Evolutionary conservation across 2,329 filamentous ascomycete genomes (phyloP), one percentile per base, ranked within the genome.

Genomic region (Apiospora kogelbergensis): DNA sequence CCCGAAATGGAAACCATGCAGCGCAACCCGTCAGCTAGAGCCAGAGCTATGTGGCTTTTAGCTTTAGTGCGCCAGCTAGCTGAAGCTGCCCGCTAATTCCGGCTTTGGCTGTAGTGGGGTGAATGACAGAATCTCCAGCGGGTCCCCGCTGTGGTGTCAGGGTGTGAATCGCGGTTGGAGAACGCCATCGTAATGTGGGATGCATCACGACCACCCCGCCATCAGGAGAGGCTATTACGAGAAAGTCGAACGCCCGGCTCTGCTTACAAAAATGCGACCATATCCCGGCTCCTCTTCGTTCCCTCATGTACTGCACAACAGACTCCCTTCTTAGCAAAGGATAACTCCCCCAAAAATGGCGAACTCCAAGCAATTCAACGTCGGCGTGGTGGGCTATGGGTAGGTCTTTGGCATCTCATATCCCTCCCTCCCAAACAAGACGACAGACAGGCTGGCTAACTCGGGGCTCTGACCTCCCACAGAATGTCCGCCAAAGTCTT

Each of bases 401-500:
- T 85, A 78, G 76, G 81, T 71, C 17, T n/a, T n/a, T n/a, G n/a
- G n/a, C n/a, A n/a, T n/a, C n/a, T n/a, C n/a, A n/a, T n/a, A n/a
- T n/a, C n/a, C n/a, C n/a, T n/a, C n/a, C n/a, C n/a, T n/a, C n/a
- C n/a, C n/a, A n/a, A n/a, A n/a, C n/a, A n/a, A n/a, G n/a, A n/a
- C n/a, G n/a, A n/a, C n/a, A n/a, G n/a, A n/a, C n/a, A n/a, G n/a
- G n/a, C n/a, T n/a, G n/a, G n/a, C n/a, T n/a, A n/a, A n/a, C n/a
- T n/a, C n/a, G n/a, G n/a, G n/a, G n/a, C n/a, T 7, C 7, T 33
- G 33, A 33, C 3, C 6, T 3, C 9, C 11, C 30, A 42, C 68
- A 88, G 86, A 77, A 76, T 86, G 66, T 89, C 87, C 1, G 93
- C 93, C 80, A 95, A 94, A 78, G 85, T 92, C 81, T 96, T 95